Evolutionary conservation across 2,329 filamentous ascomycete genomes (phyloP).

Genomic region (Nannizziopsis arthrosporioides): DNA sequence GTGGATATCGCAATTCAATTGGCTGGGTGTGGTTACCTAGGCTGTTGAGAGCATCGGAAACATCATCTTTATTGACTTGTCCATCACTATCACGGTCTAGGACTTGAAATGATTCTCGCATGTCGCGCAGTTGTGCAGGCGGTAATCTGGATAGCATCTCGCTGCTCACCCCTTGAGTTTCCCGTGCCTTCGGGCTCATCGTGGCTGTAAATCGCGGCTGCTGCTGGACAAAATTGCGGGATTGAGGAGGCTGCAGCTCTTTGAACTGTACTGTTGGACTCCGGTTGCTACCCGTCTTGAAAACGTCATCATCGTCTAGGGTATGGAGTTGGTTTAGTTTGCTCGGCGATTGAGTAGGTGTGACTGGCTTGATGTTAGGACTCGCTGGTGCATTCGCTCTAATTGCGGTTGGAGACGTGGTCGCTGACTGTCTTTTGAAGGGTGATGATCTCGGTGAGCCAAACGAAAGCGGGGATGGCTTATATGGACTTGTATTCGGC

Average conservation of each 20-base stretch:
- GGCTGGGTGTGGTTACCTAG: conserved; percentile 45
- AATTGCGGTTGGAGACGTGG: conserved; percentile 41
- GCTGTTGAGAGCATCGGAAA: conserved; percentile 77
- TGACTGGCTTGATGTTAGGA: conserved; percentile 31
- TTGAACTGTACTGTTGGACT: conserved; percentile 28
- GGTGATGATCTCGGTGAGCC: conserved; percentile 59
- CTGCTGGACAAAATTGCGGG: conserved; percentile 23
- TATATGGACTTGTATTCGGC: conserved; percentile 52
- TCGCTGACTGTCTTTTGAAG: conserved; percentile 50
- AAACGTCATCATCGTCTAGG: conserved; percentile 31
- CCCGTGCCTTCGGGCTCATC: conserved; percentile 16
- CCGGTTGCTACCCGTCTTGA: conserved; percentile 21
- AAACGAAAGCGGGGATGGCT: conserved; percentile 60
- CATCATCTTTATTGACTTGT: conserved; percentile 66
- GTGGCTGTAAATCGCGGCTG: conserved; percentile 4
- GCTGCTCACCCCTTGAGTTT: conserved; percentile 18
- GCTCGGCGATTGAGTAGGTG: conserved; percentile 36
- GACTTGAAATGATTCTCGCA: conserved; percentile 88
- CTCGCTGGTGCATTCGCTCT: conserved; percentile 40
- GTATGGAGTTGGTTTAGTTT: conserved; percentile 39
- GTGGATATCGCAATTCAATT: neutral
- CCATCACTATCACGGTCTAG: conserved; percentile 84
- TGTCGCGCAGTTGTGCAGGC: conserved; percentile 67
- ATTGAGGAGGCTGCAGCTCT: conserved; percentile 32
- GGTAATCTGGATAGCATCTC: conserved; percentile 41